phyloP scores from a whole-genome alignment of 768 basidiomycete species.

The Infundibulicybe gibba region DNA sequence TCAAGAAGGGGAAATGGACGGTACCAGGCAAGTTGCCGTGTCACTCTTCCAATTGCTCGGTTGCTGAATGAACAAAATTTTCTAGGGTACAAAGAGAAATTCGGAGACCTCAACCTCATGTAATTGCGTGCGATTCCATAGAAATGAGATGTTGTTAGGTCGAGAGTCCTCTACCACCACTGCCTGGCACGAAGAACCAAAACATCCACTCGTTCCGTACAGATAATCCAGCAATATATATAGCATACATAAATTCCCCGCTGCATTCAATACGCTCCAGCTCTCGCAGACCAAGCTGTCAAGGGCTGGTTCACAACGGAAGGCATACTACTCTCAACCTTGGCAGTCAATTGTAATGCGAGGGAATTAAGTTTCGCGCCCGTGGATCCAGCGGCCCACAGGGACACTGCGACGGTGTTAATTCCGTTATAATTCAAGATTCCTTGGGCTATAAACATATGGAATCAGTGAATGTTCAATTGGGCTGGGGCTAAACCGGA shows the following conservation, averaged over 20 bases:
- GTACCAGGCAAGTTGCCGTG: constrained; percentile 69
- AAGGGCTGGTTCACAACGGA: constrained; percentile 29
- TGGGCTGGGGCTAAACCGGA: constrained; percentile 5
- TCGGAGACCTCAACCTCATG: constrained; percentile 91
- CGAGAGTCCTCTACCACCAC: no score
- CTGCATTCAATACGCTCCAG: constrained; percentile 24
- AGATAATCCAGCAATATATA: background rate
- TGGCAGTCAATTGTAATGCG: constrained; percentile 30
- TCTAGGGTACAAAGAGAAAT: constrained; percentile 91
- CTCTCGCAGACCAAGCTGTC: constrained; percentile 27
- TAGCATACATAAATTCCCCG: background rate
- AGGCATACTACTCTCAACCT: constrained; percentile 32
- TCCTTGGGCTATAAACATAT: constrained; percentile 34
- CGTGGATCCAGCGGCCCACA: constrained; percentile 37
- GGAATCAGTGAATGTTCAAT: background rate
- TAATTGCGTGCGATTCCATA: constrained; percentile 36
- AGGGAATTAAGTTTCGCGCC: constrained; percentile 40
- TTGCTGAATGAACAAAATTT: background rate
- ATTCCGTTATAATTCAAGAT: constrained; percentile 43
- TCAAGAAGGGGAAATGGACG: constrained; percentile 98
- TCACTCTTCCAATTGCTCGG: background rate
- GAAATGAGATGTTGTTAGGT: constrained; percentile 1
- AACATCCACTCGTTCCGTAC: no score
- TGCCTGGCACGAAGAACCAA: no score
- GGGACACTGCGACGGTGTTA: constrained; percentile 45